Percentiles rank a stretch among this genome's conserved stretches.
phyloP scores from a whole-genome alignment of 805 yeast species.

The Zygotorulaspora sp. region DNA sequence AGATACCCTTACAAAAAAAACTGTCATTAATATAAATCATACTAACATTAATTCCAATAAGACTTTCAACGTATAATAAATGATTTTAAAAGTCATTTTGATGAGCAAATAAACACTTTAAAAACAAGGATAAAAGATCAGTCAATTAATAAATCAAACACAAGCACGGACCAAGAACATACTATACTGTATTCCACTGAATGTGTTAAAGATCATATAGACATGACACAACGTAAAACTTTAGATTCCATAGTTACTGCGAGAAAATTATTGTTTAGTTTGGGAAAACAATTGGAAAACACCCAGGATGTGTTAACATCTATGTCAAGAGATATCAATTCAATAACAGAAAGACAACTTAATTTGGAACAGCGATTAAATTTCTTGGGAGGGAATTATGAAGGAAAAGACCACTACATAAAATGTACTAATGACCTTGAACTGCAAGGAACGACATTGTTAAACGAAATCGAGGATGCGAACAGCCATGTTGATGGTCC shows the following conservation, averaged over 20 bases:
- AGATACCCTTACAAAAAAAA: constrained; percentile 8
- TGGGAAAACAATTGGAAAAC: constrained; percentile 19
- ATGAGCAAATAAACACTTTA: too few relatives aligned
- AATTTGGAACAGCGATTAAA: constrained; percentile 12
- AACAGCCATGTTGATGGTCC: constrained; percentile 7
- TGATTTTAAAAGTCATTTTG: too few relatives aligned
- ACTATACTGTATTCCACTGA: too few relatives aligned
- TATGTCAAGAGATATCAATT: constrained; percentile 20
- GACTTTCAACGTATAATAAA: too few relatives aligned
- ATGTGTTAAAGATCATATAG: background rate
- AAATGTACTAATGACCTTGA: background rate
- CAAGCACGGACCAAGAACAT: too few relatives aligned
- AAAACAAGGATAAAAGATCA: too few relatives aligned
- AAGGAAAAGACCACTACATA: constrained; percentile 6
- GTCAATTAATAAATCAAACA: too few relatives aligned
- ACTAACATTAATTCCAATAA: too few relatives aligned
- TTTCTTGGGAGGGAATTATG: background rate
- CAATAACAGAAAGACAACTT: constrained; percentile 15
- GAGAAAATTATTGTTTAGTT: constrained; percentile 8
- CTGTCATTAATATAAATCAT: too few relatives aligned
- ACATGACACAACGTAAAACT: background rate
- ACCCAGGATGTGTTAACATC: constrained; percentile 18
- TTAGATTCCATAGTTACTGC: constrained; percentile 1
- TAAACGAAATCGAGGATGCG: constrained; percentile 2
- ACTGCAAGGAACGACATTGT: constrained; percentile 1